Conservation (phyloP, 768 basidiomycete genomes). For the Melanogaster broomeanus region DNA sequence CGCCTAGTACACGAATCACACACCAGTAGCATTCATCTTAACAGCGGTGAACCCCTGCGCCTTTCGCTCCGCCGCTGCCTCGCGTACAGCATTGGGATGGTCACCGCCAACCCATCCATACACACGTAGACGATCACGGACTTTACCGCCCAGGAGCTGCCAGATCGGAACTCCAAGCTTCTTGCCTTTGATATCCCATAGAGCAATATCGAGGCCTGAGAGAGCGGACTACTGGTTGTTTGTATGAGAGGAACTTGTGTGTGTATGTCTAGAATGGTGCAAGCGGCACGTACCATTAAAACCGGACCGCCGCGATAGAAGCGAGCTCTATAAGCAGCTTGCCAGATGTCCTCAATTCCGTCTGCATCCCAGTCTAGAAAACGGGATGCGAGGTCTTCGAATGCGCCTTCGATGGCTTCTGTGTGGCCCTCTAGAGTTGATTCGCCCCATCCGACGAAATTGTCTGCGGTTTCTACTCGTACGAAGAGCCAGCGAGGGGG, state of each 20-base stretch:
- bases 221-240: slow-evolving; percentile 42
- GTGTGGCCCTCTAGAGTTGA: slow-evolving; percentile 72
- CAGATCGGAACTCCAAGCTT: slow-evolving; percentile 64
- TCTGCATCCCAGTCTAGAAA: slow-evolving; percentile 64
- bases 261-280: background rate
- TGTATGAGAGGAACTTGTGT: background rate
- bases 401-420: slow-evolving; percentile 71
- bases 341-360: slow-evolving; percentile 74
- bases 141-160: slow-evolving; percentile 70
- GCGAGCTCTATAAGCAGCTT: slow-evolving; percentile 61
- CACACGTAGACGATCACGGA: slow-evolving; percentile 57
- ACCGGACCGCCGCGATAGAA: slow-evolving; percentile 77
- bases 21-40: slow-evolving; percentile 71
- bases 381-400: slow-evolving; percentile 55
- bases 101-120: slow-evolving; percentile 62
- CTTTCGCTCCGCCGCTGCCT: slow-evolving; percentile 53
- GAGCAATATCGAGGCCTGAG: slow-evolving; percentile 66
- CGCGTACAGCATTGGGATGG: slow-evolving; percentile 46
- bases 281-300: slow-evolving; percentile 49
- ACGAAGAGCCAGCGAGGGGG: slow-evolving; percentile 76
- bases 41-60: slow-evolving; percentile 68
- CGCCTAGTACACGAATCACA: slow-evolving; percentile 7
- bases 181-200: slow-evolving; percentile 84
- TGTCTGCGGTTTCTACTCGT: slow-evolving; percentile 63
- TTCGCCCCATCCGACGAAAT: slow-evolving; percentile 74